Evolutionary conservation across 129 eudicot species (phyloP).

Genomic region (Erigeron canadensis): DNA sequence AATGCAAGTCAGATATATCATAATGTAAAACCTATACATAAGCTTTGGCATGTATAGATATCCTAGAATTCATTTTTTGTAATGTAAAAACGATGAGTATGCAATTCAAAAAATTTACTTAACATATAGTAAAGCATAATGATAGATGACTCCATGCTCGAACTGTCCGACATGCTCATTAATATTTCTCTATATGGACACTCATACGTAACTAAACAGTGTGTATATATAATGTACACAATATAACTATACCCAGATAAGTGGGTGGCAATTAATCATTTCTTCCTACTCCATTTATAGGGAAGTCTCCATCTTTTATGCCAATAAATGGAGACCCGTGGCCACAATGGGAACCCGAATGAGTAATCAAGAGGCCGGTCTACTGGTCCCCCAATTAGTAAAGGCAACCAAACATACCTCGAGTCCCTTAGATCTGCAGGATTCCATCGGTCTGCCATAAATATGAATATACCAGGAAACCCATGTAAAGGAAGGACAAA

Average conservation of each 20-base stretch:
- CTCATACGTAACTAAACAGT: conserved; percentile 30
- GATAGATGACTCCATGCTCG: not conserved
- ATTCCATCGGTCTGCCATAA: conserved; percentile 97
- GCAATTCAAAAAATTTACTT: not conserved
- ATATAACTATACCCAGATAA: conserved; percentile 14
- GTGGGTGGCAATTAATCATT: not conserved
- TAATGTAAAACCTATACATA: not conserved
- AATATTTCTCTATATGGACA: conserved; percentile 29
- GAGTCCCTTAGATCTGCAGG: conserved; percentile 94
- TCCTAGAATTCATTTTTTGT: not conserved
- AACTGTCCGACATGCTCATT: conserved; percentile 13
- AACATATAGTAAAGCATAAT: not conserved
- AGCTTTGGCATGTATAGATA: not conserved
- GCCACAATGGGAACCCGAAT: conserved; percentile 93
- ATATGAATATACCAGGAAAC: conserved; percentile 60
- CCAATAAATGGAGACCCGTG: conserved; percentile 86
- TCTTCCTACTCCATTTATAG: conserved; percentile 38
- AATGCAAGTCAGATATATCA: not conserved
- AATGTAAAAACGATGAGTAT: too few relatives aligned
- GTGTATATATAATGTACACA: conserved; percentile 36
- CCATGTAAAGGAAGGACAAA: conserved; percentile 82
- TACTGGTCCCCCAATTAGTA: conserved; percentile 74
- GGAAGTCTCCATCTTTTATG: conserved; percentile 95
- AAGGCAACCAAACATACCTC: conserved; percentile 89
- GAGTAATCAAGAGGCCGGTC: conserved; percentile 80